phyloP scores from a whole-genome alignment of 1,139 yeast species.

The Kodamaea sp. region DNA sequence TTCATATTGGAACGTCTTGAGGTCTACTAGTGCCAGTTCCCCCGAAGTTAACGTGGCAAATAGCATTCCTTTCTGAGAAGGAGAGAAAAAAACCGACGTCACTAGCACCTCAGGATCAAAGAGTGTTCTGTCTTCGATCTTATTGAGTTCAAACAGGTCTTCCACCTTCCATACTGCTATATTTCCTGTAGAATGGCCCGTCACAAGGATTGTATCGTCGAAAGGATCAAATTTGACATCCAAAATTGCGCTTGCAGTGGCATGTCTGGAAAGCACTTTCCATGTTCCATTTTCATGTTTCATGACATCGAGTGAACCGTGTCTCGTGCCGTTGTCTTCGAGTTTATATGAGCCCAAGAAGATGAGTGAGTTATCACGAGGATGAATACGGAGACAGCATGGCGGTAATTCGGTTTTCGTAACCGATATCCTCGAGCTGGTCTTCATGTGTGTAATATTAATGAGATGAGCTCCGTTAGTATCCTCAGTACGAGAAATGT shows the following conservation, averaged over 20 bases:
- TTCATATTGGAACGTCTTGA: slow-evolving; percentile 15
- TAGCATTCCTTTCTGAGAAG: slow-evolving; percentile 31
- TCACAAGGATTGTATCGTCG: slow-evolving; percentile 48
- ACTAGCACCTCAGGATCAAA: slow-evolving; percentile 55
- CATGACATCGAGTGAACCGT: slow-evolving; percentile 76
- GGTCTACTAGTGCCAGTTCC: slow-evolving; percentile 36
- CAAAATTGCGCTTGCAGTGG: slow-evolving; percentile 65
- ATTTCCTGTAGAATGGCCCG: slow-evolving; percentile 83
- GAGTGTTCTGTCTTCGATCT: slow-evolving; percentile 29
- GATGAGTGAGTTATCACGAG: slow-evolving; percentile 46
- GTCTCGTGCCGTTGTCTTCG: slow-evolving; percentile 57
- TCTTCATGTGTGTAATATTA: no score
- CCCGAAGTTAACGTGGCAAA: slow-evolving; percentile 67
- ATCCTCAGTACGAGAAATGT: no score
- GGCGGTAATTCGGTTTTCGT: slow-evolving; percentile 68
- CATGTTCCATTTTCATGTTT: slow-evolving; percentile 21
- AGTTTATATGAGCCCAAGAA: slow-evolving; percentile 80
- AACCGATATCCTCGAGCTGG: slow-evolving; percentile 21
- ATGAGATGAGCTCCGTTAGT: no score
- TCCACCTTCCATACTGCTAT: slow-evolving; percentile 60
- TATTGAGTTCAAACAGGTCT: slow-evolving; percentile 12
- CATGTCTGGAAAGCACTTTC: slow-evolving; percentile 22
- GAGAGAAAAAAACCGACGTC: slow-evolving; percentile 68
- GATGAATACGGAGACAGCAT: slow-evolving; percentile 69
- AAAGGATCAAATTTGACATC: slow-evolving; percentile 70